Conservation (phyloP, 495 filamentous ascomycete species). For the Pyronema domesticum region DNA sequence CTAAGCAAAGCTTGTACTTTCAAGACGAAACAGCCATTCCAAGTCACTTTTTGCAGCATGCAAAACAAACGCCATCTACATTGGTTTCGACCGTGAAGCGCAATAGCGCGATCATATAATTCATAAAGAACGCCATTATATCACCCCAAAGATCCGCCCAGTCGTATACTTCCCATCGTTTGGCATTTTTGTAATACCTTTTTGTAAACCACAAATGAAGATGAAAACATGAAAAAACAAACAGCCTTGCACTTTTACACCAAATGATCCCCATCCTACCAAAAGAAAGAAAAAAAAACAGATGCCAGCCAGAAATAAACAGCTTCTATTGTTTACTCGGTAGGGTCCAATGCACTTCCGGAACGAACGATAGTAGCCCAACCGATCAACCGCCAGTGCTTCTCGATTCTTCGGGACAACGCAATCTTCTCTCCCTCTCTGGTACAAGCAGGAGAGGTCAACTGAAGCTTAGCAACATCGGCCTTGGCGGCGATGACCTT, state of each 20-base stretch:
- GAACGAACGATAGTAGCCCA: constrained; percentile 70
- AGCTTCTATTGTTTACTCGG: constrained; percentile 1
- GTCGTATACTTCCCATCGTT: background rate
- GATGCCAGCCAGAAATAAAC: background rate
- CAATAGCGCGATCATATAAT: background rate
- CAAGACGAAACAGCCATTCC: no score
- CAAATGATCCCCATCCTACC: background rate
- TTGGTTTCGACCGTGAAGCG: no score
- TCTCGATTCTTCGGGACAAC: constrained; percentile 86
- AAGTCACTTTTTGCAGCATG: no score
- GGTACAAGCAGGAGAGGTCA: constrained; percentile 83
- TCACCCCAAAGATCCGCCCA: background rate
- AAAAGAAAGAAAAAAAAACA: background rate
- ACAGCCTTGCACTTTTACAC: background rate
- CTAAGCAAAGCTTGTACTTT: no score
- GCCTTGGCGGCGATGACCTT: constrained; percentile 94
- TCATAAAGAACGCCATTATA: background rate
- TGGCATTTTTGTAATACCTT: background rate
- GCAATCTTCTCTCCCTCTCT: constrained; percentile 96
- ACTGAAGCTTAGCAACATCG: constrained; percentile 77
- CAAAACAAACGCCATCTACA: no score
- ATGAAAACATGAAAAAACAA: background rate
- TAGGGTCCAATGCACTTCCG: constrained; percentile 7
- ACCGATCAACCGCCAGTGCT: constrained; percentile 97
- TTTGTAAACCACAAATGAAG: background rate